Conservation (phyloP, 2,329 filamentous ascomycete species). For the Hirsutella thompsonii region DNA sequence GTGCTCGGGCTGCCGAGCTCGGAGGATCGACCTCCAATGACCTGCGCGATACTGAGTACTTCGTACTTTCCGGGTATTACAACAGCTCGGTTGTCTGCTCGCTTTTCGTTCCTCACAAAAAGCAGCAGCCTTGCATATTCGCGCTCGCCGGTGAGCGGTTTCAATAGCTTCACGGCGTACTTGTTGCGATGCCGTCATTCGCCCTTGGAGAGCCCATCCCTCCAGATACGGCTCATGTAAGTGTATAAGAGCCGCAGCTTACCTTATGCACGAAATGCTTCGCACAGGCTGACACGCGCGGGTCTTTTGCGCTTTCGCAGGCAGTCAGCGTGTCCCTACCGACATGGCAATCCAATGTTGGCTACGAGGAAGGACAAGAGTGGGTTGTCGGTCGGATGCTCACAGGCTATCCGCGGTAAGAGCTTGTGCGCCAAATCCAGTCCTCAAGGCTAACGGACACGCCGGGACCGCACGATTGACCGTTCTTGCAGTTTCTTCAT, state of each 20-base stretch:
- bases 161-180: too few species aligned
- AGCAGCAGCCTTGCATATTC: too few species aligned
- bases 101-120: too few species aligned
- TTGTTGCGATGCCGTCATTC: constrained; percentile 33
- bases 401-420: constrained; percentile 80
- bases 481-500: constrained; percentile 66
- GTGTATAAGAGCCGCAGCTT: too few species aligned
- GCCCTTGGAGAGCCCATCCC: constrained; percentile 61
- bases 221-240: constrained; percentile 65
- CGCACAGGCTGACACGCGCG: not conserved
- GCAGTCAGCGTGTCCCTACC: constrained; percentile 93
- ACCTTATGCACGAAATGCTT: too few species aligned
- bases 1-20: not conserved
- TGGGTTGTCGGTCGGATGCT: constrained; percentile 80
- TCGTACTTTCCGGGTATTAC: too few species aligned
- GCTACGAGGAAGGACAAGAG: constrained; percentile 82
- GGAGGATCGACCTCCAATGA: not conserved
- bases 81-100: too few species aligned
- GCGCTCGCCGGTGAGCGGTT: too few species aligned
- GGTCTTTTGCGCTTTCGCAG: constrained; percentile 29
- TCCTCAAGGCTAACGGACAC: too few species aligned
- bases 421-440: constrained; percentile 2
- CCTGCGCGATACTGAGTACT: too few species aligned
- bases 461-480: not conserved
- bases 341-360: constrained; percentile 83